These are phyloP conservation scores for Escovopsis sp. DNA, from an alignment of 2,329 filamentous ascomycete species.

Conservation along the genomic window DNA sequence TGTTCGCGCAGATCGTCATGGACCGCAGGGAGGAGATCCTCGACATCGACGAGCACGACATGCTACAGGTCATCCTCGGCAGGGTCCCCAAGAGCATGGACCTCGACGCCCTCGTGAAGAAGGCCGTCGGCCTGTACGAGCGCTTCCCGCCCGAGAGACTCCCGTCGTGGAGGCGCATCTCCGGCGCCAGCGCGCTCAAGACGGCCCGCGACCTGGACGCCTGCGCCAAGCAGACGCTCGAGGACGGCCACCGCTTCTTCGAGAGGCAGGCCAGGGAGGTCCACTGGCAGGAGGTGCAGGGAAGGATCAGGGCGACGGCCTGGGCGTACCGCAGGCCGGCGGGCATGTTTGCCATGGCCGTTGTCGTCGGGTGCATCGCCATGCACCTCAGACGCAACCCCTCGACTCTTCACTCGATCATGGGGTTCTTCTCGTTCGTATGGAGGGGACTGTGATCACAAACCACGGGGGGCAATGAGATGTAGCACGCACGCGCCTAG, in stretches of 20 bases:
- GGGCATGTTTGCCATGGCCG: constrained; percentile 44
- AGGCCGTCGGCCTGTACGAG: constrained; percentile 48
- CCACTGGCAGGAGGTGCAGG: constrained; percentile 41
- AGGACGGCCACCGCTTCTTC: constrained; percentile 55
- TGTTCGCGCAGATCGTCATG: constrained; percentile 81
- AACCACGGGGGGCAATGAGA: too few relatives aligned
- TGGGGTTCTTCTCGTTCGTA: constrained; percentile 11
- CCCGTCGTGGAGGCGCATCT: constrained; percentile 57
- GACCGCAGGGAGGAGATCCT: constrained; percentile 73
- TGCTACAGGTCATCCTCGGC: constrained; percentile 76
- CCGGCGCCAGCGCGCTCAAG: constrained; percentile 67
- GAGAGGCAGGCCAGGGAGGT: constrained; percentile 58
- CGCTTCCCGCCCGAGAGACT: constrained; percentile 58
- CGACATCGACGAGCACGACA: constrained; percentile 81
- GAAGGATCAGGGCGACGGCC: constrained; percentile 22
- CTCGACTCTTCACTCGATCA: constrained; percentile 12
- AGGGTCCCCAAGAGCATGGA: constrained; percentile 73
- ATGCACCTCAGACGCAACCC: constrained; percentile 47
- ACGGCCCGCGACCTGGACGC: constrained; percentile 47
- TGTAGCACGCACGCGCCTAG: too few relatives aligned
- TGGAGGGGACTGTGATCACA: too few relatives aligned
- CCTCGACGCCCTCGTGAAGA: constrained; percentile 60
- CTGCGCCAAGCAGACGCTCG: constrained; percentile 40
- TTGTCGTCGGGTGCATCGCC: constrained; percentile 53
- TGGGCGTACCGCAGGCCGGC: constrained; percentile 54